Percentiles rank a stretch among this genome's conserved stretches.
phyloP scores from a whole-genome alignment of 2,329 filamentous ascomycete genomes.

The Exophiala xenobiotica region DNA sequence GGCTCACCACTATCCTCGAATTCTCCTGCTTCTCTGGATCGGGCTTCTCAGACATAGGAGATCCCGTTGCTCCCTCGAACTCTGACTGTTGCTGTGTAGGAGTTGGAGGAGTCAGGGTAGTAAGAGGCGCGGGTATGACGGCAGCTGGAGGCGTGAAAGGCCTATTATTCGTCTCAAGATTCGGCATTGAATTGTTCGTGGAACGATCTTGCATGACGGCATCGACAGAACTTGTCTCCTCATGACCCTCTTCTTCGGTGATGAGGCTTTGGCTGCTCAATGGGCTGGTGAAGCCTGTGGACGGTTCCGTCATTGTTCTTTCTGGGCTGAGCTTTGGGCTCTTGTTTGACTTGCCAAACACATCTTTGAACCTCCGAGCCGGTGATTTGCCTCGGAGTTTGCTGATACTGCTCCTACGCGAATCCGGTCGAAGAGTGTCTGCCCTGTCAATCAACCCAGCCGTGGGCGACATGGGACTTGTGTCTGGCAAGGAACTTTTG shows the following conservation, averaged over 20 bases:
- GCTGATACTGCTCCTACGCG: slow-evolving; percentile 34
- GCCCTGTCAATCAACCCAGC: slow-evolving; percentile 32
- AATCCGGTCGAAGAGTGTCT: slow-evolving; percentile 37
- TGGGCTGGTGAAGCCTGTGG: slow-evolving; percentile 11
- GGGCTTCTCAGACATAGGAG: slow-evolving; percentile 35
- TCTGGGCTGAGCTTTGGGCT: slow-evolving; percentile 51
- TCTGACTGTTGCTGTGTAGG: slow-evolving; percentile 49
- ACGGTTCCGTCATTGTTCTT: slow-evolving; percentile 28
- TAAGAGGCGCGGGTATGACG: slow-evolving; percentile 47
- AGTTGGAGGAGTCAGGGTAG: slow-evolving; percentile 64
- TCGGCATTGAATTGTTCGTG: slow-evolving; percentile 22
- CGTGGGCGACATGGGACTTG: slow-evolving; percentile 27
- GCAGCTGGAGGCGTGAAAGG: slow-evolving; percentile 32
- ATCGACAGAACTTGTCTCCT: slow-evolving; percentile 9
- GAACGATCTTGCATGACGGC: slow-evolving; percentile 2
- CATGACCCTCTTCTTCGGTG: slow-evolving; percentile 33
- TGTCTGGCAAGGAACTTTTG: slow-evolving; percentile 11
- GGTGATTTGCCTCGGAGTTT: slow-evolving; percentile 65
- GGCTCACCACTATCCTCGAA: slow-evolving; percentile 57
- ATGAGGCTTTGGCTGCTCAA: slow-evolving; percentile 37
- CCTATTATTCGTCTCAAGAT: slow-evolving; percentile 15
- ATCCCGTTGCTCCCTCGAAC: slow-evolving; percentile 30
- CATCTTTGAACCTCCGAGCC: slow-evolving; percentile 68
- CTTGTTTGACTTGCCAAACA: slow-evolving; percentile 61
- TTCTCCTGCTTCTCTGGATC: slow-evolving; percentile 39